Base-by-base conservation (phyloP, 1,284 basidiomycete genomes). In the Porphyrellus sp. region DNA sequence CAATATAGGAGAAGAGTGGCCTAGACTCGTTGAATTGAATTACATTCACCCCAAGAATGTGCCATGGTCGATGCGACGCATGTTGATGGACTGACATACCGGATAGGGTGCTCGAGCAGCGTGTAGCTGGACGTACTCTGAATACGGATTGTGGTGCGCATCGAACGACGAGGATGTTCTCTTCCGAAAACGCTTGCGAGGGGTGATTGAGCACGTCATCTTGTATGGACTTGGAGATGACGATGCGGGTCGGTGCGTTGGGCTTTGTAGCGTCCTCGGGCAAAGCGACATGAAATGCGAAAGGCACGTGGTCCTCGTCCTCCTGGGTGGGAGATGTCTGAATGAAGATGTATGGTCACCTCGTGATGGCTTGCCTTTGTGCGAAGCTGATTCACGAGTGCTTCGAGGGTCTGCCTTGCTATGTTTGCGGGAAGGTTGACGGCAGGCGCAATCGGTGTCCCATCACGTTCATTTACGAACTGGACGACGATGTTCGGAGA, bases 101-200 rank as follows among this genome's bases (percentile, higher is more conserved):
- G 53, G 88, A 87, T 43, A 99, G 77, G 11, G 93, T 97, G 23
- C 91, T 91, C 16, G 91, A 94, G 70, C 96, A 98, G 56, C 96
- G 74, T 35, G 92, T 94, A 16, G 97, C 93, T 37, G 92, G 92
- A 59, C 95, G 79, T 13, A 99, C 96, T 59, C 87, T 85, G 74
- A 98, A 99, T 2, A 99, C 91, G 18, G 95, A 94, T 70, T 98
- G 94, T 4, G 97, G 96, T 37, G 94, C 85, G 69, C 93, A 97
- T 63, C 87, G 83, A 27, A 97, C 78, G 49, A 90, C 79, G 55
- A 97, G 85, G 12, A 94, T 80, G 65, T 92, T 92, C 79, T 98
- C 94, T 9, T 86, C 79, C 0, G 89, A 88, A 67, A 92, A 92
- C 0, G 81, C 74, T 31, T 82, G 77, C 0, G 82, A 82, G 1